Conservation (phyloP, 805 yeast species). For the Henningerozyma blattae region DNA sequence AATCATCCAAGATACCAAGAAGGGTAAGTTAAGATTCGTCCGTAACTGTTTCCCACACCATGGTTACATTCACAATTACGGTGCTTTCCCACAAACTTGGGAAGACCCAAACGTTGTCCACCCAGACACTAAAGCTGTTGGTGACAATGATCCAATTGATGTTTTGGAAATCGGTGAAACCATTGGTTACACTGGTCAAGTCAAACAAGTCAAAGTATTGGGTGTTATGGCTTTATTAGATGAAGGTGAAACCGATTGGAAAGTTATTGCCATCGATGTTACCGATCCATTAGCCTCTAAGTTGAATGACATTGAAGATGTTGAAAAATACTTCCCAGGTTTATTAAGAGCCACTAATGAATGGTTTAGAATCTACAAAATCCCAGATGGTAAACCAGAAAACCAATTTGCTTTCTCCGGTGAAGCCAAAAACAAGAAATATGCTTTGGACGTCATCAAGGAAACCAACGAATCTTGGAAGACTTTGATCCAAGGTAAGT, state of each 20-base stretch:
- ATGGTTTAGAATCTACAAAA: slow-evolving; percentile 97
- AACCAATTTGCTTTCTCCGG: slow-evolving; percentile 96
- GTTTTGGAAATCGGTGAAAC: slow-evolving; percentile 72
- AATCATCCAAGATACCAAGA: slow-evolving; percentile 92
- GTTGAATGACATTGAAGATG: slow-evolving; percentile 84
- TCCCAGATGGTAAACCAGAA: slow-evolving; percentile 96
- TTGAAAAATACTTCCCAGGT: slow-evolving; percentile 83
- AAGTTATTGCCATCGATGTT: slow-evolving; percentile 78
- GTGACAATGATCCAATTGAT: slow-evolving; percentile 82
- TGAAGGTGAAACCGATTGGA: slow-evolving; percentile 87
- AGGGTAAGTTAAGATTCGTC: slow-evolving; percentile 91
- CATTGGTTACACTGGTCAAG: slow-evolving; percentile 55
- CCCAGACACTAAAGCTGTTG: slow-evolving; percentile 57
- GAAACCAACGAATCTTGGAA: slow-evolving; percentile 85
- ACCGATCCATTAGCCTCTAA: slow-evolving; percentile 83
- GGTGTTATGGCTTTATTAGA: slow-evolving; percentile 94
- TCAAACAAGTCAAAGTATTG: slow-evolving; percentile 80
- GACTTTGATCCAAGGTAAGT: slow-evolving; percentile 52
- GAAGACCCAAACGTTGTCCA: slow-evolving; percentile 56
- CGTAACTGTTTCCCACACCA: slow-evolving; percentile 98
- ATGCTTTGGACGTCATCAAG: slow-evolving; percentile 72
- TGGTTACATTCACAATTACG: slow-evolving; percentile 97
- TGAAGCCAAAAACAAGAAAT: slow-evolving; percentile 74
- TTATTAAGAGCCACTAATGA: slow-evolving; percentile 86
- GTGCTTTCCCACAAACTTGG: slow-evolving; percentile 96